Evolutionary conservation across 306 rosid genomes (phyloP), one percentile per base, ranked within the genome.

Genomic region (Quercus agrifolia): DNA sequence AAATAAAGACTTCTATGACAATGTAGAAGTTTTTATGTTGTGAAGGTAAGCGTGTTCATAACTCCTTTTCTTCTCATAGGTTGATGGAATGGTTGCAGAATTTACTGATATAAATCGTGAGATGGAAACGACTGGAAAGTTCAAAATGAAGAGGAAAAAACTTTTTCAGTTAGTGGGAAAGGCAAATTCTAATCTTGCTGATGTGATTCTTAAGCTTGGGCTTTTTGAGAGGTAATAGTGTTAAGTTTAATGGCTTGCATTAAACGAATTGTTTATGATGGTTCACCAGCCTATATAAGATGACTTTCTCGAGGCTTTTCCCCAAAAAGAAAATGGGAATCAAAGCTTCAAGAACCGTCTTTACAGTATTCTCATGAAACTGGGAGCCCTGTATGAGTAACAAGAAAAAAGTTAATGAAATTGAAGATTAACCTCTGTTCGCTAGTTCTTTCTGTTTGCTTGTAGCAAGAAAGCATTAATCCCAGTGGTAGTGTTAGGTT

Each of bases 41-140:
- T 74, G 59, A 77, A 76, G 68, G 9, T 61, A 19, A 13, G n/a
- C 62, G 58, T 70, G 55, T 77, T 77, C 20, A 23, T 46, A 35
- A 31, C 66, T 69, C 30, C 20, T 21, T 56, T 31, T 76, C 83
- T 54, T 80, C 38, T 75, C 75, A 52, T 77, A 95, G 99, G 98
- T 95, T 81, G 99, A 93, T 70, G 99, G 99, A 70, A 95, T 95
- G 97, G 98, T 95, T 81, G 99, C 96, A 15, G 99, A 95, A 79
- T 95, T 95, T 85, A 95, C 99, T 1, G 98, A 95, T 83, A 95
- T 95, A 70, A 95, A 95, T 85, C 97, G 99, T 68, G 98, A 87
- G 88, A 95, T 95, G 97, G 98, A 95, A 91, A 88, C 91, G 9
- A 95, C 97, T 38, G 98, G 99, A 83, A 91, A 95, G 61, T 93